Evolutionary conservation across 768 basidiomycete genomes (phyloP), one percentile per base, ranked within the genome.

Genomic region (Amanita inopinata): DNA sequence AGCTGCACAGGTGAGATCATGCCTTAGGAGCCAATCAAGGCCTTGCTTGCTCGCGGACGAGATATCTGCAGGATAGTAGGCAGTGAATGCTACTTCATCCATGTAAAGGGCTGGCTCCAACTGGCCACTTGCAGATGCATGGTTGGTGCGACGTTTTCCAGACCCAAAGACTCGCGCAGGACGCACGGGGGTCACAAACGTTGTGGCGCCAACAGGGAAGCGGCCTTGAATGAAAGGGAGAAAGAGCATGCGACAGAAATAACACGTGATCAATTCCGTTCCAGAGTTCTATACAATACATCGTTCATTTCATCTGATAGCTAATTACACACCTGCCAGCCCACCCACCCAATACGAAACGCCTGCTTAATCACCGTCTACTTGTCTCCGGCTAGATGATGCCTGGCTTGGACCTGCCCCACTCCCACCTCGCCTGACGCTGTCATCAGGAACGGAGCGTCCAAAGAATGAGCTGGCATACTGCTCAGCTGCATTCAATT

Each of bases 391-490:
- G 5, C 27, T 25, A 42, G 17, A 42, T 20, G 14, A 37, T 25
- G n/a, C 30, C 7, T 48, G 27, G 18, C 24, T 46, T 10, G 4
- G 8, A 50, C 46, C 30, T 50, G 46, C 24, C n/a, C n/a, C 33
- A 8, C 52, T 34, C 15, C 51, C 53, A 17, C 47, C 40, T 36
- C 40, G 48, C 20, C 55, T 56, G 35, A 48, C 46, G 31, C 44
- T 53, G 32, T 43, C 32, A 18, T 55, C 56, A 38, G 49, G 59
- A n/a, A 60, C 49, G 12, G 54, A 46, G 17, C 79, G 69, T n/a
- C 80, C 79, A 45, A 84, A 83, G 25, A 83, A 70, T 4, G 76
- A 67, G 46, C 66, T 76, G 3, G 80, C 77, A 53, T 80, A 80
- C 42, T 80, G 76, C 53, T 85, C 83, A 8, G 84, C 83, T 25